These are phyloP conservation scores for Boletus rufocinnamomeus DNA, from an alignment of 768 basidiomycete genomes.

Conservation along the genomic window DNA sequence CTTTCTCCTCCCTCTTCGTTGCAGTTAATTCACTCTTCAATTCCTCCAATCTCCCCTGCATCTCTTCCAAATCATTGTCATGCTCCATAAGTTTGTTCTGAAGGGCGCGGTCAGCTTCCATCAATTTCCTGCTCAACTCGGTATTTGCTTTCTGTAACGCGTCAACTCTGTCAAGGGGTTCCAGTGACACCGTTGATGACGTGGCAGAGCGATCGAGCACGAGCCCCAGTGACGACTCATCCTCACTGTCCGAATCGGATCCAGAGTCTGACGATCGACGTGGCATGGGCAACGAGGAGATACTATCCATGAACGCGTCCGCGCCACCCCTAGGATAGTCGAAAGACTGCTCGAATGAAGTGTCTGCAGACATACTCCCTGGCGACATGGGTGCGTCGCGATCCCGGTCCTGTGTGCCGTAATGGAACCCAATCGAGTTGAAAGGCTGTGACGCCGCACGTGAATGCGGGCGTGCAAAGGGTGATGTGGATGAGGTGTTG, in stretches of 20 bases:
- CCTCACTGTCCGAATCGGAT: slow-evolving; percentile 52
- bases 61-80: slow-evolving; percentile 80
- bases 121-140: slow-evolving; percentile 73
- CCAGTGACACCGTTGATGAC: slow-evolving; percentile 68
- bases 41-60: slow-evolving; percentile 78
- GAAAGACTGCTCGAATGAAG: slow-evolving; percentile 36
- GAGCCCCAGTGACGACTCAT: slow-evolving; percentile 52
- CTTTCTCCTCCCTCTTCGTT: slow-evolving; percentile 91
- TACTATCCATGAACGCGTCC: slow-evolving; percentile 46
- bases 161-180: slow-evolving; percentile 71
- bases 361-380: slow-evolving; percentile 39
- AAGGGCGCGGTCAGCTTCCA: slow-evolving; percentile 71
- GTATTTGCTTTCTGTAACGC: slow-evolving; percentile 70
- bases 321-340: slow-evolving; percentile 38
- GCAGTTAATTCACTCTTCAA: slow-evolving; percentile 71
- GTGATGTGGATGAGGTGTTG: slow-evolving; percentile 41
- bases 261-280: slow-evolving; percentile 44
- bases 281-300: slow-evolving; percentile 63
- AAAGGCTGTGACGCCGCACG: slow-evolving; percentile 55
- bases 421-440: slow-evolving; percentile 43
- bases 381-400: slow-evolving; percentile 28
- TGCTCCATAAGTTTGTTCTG: slow-evolving; percentile 71
- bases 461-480: slow-evolving; percentile 63
- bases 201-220: slow-evolving; percentile 60
- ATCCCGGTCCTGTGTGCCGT: slow-evolving; percentile 44